Conservation (phyloP, 2,329 filamentous ascomycete species). For the Cladophialophora immunda region DNA sequence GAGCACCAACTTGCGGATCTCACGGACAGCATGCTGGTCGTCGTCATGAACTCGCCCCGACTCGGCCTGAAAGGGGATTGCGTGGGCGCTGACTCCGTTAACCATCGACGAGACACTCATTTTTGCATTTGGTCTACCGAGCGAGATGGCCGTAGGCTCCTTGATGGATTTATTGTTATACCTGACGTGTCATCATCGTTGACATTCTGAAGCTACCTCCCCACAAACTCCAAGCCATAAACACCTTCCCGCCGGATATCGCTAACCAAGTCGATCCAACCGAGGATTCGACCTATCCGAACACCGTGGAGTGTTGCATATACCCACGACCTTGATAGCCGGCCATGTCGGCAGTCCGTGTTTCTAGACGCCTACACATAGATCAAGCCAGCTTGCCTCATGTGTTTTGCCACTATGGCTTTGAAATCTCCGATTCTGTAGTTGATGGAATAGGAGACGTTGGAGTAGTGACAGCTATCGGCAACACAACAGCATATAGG, state of each 20-base stretch:
- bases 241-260: background rate
- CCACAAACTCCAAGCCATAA: background rate
- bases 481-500: background rate
- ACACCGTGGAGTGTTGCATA: background rate
- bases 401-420: background rate
- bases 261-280: background rate
- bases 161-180: background rate
- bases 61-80: background rate
- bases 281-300: no score
- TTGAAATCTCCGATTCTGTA: background rate
- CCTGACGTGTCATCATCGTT: background rate
- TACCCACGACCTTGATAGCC: background rate
- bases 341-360: background rate
- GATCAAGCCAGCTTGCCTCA: background rate
- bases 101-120: background rate
- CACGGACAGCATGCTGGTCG: background rate
- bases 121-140: background rate
- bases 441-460: background rate
- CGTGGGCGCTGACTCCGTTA: background rate
- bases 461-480: background rate
- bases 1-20: constrained; percentile 1
- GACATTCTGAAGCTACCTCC: background rate
- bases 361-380: background rate
- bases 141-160: background rate
- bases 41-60: background rate